Conservation (phyloP, 352 stramenopile species). For the Elongisporangium anandrum region DNA sequence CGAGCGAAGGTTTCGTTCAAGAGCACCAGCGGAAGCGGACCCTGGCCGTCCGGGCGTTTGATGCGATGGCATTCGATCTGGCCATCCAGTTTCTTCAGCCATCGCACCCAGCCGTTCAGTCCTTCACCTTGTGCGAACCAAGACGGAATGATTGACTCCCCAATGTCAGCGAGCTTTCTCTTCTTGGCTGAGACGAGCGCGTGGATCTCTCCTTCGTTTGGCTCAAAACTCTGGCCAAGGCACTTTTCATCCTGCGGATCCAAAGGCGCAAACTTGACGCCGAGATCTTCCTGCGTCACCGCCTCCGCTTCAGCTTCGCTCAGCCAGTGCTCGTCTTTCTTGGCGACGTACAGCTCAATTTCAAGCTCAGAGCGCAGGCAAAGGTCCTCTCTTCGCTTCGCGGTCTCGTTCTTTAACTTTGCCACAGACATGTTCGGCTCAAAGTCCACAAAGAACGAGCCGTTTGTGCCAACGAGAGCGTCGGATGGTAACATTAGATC, state of each 20-base stretch:
- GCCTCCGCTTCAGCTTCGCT: too few species aligned
- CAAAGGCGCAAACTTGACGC: background rate
- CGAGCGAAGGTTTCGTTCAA: slow-evolving; percentile 17
- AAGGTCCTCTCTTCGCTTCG: too few species aligned
- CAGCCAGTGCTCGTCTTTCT: too few species aligned
- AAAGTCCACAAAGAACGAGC: too few species aligned
- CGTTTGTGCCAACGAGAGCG: too few species aligned
- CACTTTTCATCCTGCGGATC: background rate
- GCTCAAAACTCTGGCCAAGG: background rate
- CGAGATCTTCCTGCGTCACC: too few species aligned
- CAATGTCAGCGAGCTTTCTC: slow-evolving; percentile 16
- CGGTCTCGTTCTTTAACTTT: too few species aligned
- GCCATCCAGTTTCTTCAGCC: slow-evolving; percentile 14
- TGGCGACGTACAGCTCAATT: too few species aligned
- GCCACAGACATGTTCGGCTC: too few species aligned
- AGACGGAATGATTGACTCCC: slow-evolving; percentile 15
- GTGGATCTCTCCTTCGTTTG: background rate
- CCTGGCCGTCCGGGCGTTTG: slow-evolving; percentile 6
- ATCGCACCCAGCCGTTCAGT: slow-evolving; percentile 12
- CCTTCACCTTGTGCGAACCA: slow-evolving; percentile 18
- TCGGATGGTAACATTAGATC: too few species aligned
- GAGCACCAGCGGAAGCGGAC: slow-evolving; percentile 14
- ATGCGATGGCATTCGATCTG: slow-evolving; percentile 19
- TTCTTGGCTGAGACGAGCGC: slow-evolving; percentile 13
- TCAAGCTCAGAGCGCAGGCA: too few species aligned